Evolutionary conservation across 1,139 yeast genomes (phyloP), one percentile per base, ranked within the genome.

Genomic region (Zygosaccharomyces pseudobailii): DNA sequence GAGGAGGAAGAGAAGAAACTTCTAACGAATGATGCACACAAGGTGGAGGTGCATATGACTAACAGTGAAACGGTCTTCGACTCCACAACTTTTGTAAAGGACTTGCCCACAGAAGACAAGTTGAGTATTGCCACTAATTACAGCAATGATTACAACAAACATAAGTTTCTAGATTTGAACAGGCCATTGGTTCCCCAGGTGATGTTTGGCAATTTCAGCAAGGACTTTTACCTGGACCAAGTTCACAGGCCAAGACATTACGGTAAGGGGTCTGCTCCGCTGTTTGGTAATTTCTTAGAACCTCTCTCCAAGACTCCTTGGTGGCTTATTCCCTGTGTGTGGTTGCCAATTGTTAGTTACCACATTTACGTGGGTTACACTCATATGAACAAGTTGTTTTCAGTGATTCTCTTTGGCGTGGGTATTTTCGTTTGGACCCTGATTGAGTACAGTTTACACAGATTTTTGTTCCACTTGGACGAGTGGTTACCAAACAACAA

Each of bases 191-290:
- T 92, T 46, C 65, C 78, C 69, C 98, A 92, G 71, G 87, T 92
- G 44, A 69, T 87, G 51, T 74, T 76, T 52, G 81, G 89, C 36
- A 75, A 78, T 40, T 92, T 88, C 72, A 63, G 85, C 39, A 90
- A 87, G 66, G 95, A 87, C 42, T 92, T 92, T 63, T 92, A 92
- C 67, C 75, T 92, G 63, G 96, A 89, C 65, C 97, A 92, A 70
- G 94, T 92, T 39, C 98, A 92, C 69, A 81, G 97, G 67, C 98
- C 98, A 47, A 83, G 98, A 64, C 98, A 92, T 69, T 84, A 83
- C 61, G 88, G 88, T 55, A 76, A 82, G 58, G 97, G 97, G 7
- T 87, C 96, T 3, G 98, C 98, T 13, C 96, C 90, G 5, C 61
- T 84, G 43, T 84, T 84, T 65, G 90, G 90, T 48, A 82, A 83